These are phyloP conservation scores for Colletotrichum magnum DNA, from an alignment of 2,329 filamentous ascomycete species.

Conservation along the genomic window DNA sequence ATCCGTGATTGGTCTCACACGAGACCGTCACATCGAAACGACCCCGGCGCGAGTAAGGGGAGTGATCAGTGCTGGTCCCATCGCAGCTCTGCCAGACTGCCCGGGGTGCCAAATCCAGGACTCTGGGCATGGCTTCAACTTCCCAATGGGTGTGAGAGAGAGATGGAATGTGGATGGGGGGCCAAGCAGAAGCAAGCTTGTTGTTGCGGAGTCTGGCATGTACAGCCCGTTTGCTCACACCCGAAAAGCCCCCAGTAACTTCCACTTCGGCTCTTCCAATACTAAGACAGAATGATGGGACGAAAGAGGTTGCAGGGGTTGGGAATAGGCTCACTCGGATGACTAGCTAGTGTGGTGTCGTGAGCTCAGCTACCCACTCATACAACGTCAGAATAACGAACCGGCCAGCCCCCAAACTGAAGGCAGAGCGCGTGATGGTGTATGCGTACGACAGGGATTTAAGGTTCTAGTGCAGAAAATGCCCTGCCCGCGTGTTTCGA, in stretches of 20 bases:
- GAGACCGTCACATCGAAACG: slow-evolving; percentile 12
- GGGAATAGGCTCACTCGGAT: slow-evolving; percentile 37
- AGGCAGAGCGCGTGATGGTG: slow-evolving; percentile 15
- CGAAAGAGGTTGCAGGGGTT: slow-evolving; percentile 20
- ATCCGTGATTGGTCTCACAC: slow-evolving; percentile 15
- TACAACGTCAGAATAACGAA: slow-evolving; percentile 8
- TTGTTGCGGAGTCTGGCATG: background rate
- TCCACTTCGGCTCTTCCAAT: background rate
- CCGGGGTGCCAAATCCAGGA: slow-evolving; percentile 9
- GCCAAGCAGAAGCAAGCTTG: background rate
- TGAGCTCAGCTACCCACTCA: background rate
- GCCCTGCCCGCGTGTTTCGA: slow-evolving; percentile 19
- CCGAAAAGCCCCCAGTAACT: background rate
- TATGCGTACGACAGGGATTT: background rate
- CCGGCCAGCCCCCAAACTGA: slow-evolving; percentile 14
- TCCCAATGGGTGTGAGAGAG: slow-evolving; percentile 9
- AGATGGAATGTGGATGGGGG: background rate
- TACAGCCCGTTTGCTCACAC: background rate
- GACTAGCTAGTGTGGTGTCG: slow-evolving; percentile 1
- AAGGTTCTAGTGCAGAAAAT: background rate
- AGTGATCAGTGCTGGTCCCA: background rate
- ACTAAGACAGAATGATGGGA: background rate
- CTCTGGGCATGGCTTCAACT: slow-evolving; percentile 7
- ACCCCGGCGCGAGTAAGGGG: slow-evolving; percentile 10
- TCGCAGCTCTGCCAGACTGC: too few species aligned